phyloP scores from a whole-genome alignment of 2,329 filamentous ascomycete genomes.

The Mycogone perniciosa region DNA sequence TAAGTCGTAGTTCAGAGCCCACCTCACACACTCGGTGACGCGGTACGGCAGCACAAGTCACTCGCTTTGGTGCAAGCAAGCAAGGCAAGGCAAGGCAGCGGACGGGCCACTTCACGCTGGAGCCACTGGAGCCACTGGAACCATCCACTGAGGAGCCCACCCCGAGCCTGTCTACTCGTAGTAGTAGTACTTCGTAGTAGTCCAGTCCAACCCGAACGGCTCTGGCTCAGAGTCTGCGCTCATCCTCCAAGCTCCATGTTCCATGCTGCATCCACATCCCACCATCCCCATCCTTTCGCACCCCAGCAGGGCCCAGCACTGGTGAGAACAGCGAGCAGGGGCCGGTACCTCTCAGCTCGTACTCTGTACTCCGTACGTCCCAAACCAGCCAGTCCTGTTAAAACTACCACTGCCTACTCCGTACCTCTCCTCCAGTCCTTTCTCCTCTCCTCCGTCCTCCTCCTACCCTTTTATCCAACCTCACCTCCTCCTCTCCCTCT shows the following conservation, averaged over 20 bases:
- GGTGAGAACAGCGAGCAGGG: neutral
- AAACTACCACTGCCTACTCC: constrained; percentile 22
- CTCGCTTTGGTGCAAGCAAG: constrained; percentile 11
- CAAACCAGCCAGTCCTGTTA: constrained; percentile 22
- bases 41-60: constrained; percentile 17
- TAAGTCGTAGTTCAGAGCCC: constrained; percentile 7
- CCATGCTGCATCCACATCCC: neutral
- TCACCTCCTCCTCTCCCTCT: constrained; percentile 37
- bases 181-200: neutral
- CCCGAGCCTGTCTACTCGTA: neutral
- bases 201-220: neutral
- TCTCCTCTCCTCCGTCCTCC: constrained; percentile 47
- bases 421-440: constrained; percentile 48
- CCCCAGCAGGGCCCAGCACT: neutral
- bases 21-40: constrained; percentile 16
- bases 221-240: neutral
- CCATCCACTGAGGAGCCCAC: constrained; percentile 8
- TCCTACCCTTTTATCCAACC: constrained; percentile 44
- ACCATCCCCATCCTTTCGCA: neutral
- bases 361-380: constrained; percentile 3
- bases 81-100: constrained; percentile 5
- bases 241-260: constrained; percentile 6
- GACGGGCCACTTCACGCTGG: neutral
- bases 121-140: constrained; percentile 5
- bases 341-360: constrained; percentile 1